Conservation (phyloP, 2,329 filamentous ascomycete species). For the Colletotrichum tropicicola region DNA sequence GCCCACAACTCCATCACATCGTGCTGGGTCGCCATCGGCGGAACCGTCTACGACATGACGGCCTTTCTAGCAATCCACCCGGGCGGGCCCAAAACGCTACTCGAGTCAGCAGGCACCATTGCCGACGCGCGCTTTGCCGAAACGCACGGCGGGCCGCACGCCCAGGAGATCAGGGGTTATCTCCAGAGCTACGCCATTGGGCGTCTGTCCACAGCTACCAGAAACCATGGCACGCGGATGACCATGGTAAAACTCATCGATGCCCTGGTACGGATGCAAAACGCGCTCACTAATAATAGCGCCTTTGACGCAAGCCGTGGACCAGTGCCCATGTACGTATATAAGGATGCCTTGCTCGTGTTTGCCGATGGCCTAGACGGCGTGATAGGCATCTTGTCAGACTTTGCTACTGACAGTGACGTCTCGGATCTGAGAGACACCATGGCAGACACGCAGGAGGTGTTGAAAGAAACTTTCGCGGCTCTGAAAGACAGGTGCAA, state of each 20-base stretch:
- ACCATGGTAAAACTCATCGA: not conserved
- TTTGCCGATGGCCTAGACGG: slow-evolving; percentile 11
- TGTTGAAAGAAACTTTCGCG: slow-evolving; percentile 3
- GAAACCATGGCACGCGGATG: not conserved
- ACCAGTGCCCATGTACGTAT: slow-evolving; percentile 15
- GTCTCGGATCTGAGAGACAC: not conserved
- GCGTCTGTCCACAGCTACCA: not conserved
- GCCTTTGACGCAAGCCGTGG: slow-evolving; percentile 19
- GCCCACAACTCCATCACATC: slow-evolving; percentile 20
- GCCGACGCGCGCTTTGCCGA: slow-evolving; percentile 18
- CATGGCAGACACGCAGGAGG: not conserved
- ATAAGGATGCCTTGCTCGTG: slow-evolving; percentile 19
- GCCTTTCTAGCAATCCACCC: slow-evolving; percentile 92
- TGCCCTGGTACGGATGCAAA: slow-evolving; percentile 12
- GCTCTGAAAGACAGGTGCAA: slow-evolving; percentile 16
- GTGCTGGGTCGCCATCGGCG: slow-evolving; percentile 86
- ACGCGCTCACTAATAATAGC: slow-evolving; percentile 21
- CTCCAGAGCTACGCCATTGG: slow-evolving; percentile 8
- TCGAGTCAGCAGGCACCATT: slow-evolving; percentile 24
- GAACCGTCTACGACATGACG: slow-evolving; percentile 92
- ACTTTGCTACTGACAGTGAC: not conserved
- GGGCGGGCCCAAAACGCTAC: slow-evolving; percentile 62
- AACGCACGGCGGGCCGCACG: slow-evolving; percentile 21
- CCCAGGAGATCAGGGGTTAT: slow-evolving; percentile 21
- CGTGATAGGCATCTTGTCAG: not conserved